A percentile compares a stretch with the other conserved stretches of the same genome.
Conservation (phyloP, 176 grass and related monocot species). For the Musa beccarii region DNA sequence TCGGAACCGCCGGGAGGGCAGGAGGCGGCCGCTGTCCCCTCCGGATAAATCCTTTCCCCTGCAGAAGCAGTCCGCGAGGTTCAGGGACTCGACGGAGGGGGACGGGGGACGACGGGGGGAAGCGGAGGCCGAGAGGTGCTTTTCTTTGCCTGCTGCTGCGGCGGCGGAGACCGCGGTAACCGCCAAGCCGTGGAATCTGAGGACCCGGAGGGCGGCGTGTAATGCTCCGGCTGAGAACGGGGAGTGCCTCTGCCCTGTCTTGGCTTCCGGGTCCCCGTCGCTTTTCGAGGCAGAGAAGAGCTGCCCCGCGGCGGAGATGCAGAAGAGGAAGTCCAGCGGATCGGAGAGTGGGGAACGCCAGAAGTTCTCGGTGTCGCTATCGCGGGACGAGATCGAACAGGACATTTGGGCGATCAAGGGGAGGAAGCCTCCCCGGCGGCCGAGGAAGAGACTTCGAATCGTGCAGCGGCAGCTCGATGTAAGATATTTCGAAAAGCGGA, state of each 20-base stretch:
- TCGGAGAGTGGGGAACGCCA: conserved; percentile 7
- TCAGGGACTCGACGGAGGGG: not conserved
- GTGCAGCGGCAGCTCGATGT: conserved; percentile 52
- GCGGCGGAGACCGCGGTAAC: not conserved
- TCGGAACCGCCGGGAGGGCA: not conserved
- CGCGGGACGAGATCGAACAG: conserved; percentile 43
- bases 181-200: conserved; percentile 13
- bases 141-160: not conserved
- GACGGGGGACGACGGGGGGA: not conserved
- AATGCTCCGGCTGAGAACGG: not conserved
- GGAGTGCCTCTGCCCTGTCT: not conserved
- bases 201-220: conserved; percentile 18
- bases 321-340: not conserved
- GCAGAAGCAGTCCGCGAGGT: not conserved
- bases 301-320: not conserved
- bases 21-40: not conserved
- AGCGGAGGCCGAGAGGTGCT: not conserved
- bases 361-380: conserved; percentile 33
- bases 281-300: not conserved
- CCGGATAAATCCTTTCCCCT: not conserved
- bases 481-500: conserved; percentile 8
- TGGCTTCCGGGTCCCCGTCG: conserved; percentile 18
- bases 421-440: conserved; percentile 40
- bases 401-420: conserved; percentile 39
- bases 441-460: conserved; percentile 42